Conservation (phyloP, 179 eudicot species). For the Monotropa hypopitys region DNA sequence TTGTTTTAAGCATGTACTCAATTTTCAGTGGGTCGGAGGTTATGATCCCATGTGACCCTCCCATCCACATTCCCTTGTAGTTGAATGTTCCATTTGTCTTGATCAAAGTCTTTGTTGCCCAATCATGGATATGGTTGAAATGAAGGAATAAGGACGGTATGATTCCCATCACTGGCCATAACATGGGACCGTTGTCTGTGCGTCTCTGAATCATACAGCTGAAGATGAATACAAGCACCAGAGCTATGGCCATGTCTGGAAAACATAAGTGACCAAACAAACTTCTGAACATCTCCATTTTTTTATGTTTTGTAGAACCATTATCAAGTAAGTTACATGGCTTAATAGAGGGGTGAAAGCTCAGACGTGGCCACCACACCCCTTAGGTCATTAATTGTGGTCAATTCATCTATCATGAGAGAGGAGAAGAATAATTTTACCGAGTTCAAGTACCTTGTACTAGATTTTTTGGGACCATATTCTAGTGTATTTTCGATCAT, state of each 20-base stretch:
- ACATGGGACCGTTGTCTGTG: conserved; percentile 38
- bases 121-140: neutral
- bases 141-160: conserved; percentile 23
- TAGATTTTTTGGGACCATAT: no score
- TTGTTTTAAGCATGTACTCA: conserved; percentile 38
- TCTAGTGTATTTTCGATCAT: no score
- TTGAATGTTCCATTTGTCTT: conserved; percentile 26
- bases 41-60: conserved; percentile 26
- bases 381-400: neutral
- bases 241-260: conserved; percentile 18
- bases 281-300: neutral
- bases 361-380: neutral
- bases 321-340: neutral
- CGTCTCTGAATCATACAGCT: conserved; percentile 21
- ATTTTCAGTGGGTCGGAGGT: conserved; percentile 33
- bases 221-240: conserved; percentile 9
- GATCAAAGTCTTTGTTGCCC: conserved; percentile 21
- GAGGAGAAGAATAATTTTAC: no score
- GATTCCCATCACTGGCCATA: conserved; percentile 50
- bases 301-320: neutral
- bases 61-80: conserved; percentile 21
- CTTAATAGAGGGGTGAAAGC: neutral
- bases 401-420: neutral
- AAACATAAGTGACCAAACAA: neutral
- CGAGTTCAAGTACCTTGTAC: no score